These are phyloP conservation scores for Penicillium olsonii DNA, from an alignment of 2,329 filamentous ascomycete genomes.

Conservation along the genomic window DNA sequence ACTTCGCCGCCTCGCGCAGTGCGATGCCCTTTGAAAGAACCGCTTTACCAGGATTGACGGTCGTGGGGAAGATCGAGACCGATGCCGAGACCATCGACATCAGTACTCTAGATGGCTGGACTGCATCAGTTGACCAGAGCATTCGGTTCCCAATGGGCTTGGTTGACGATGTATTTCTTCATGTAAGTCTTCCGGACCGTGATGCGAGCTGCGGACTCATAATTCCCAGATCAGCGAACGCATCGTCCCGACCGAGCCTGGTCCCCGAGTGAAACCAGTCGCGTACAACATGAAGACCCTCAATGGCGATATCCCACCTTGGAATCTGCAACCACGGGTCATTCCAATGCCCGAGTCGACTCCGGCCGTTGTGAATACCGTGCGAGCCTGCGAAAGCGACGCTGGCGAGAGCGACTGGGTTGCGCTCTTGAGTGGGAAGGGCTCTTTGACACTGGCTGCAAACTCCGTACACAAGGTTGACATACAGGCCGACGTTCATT, in stretches of 20 bases:
- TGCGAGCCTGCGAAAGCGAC: conserved; percentile 25
- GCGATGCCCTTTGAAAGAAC: conserved; percentile 35
- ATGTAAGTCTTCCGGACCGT: conserved; percentile 28
- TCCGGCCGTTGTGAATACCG: conserved; percentile 15
- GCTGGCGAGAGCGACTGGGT: conserved; percentile 10
- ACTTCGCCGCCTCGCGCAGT: conserved; percentile 28
- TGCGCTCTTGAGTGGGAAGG: background rate
- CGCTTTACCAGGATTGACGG: conserved; percentile 29
- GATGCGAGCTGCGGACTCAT: background rate
- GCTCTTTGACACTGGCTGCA: conserved; percentile 8
- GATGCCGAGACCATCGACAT: conserved; percentile 14
- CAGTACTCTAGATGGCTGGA: conserved; percentile 15
- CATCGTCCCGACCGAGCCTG: conserved; percentile 3
- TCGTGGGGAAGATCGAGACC: conserved; percentile 24
- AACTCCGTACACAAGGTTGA: conserved; percentile 22
- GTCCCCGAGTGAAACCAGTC: conserved; percentile 14
- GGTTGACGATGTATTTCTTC: conserved; percentile 45
- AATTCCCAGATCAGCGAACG: conserved; percentile 26
- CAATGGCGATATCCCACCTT: conserved; percentile 45
- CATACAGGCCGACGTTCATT: conserved; percentile 26
- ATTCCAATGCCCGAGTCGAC: conserved; percentile 41
- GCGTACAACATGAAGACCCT: conserved; percentile 34
- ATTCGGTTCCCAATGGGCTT: conserved; percentile 28
- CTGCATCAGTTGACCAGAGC: conserved; percentile 21
- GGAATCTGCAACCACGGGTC: conserved; percentile 39